A percentile compares a stretch with the other conserved stretches of the same genome.
phyloP scores from a whole-genome alignment of 306 rosid species.

The Mimosa bimucronata region DNA sequence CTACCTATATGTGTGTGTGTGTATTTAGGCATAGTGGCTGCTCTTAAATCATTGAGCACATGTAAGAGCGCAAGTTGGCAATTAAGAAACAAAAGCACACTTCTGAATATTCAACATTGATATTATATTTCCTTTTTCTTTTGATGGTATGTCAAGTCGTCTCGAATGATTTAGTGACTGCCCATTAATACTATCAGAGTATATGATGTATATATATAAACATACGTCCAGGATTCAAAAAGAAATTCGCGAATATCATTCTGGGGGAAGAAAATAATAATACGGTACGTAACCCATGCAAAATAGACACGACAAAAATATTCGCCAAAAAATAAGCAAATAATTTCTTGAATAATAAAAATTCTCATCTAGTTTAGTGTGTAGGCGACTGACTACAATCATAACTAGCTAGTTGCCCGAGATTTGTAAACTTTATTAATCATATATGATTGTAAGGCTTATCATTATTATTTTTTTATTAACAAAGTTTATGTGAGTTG shows the following conservation, averaged over 20 bases:
- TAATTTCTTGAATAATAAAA: neutral
- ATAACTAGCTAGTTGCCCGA: neutral
- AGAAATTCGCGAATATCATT: neutral
- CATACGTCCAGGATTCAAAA: neutral
- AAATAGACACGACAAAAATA: neutral
- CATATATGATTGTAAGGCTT: neutral
- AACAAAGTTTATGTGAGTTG: too few relatives aligned
- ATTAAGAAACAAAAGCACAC: neutral
- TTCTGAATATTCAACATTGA: neutral
- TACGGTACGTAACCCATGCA: conserved; percentile 14
- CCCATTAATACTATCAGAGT: neutral
- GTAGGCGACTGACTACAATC: neutral
- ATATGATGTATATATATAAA: neutral
- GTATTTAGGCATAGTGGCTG: neutral
- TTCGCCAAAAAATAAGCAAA: neutral
- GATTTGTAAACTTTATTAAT: neutral
- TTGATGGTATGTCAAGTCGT: neutral
- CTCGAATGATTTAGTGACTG: neutral
- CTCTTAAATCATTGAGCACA: conserved; percentile 11
- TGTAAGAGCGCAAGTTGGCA: conserved; percentile 10
- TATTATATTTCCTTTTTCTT: neutral
- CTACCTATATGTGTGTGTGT: neutral
- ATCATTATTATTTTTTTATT: neutral
- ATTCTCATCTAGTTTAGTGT: neutral
- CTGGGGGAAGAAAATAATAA: neutral